Conservation (phyloP, 78 protist genomes). For the Dictyostelium citrinum region DNA sequence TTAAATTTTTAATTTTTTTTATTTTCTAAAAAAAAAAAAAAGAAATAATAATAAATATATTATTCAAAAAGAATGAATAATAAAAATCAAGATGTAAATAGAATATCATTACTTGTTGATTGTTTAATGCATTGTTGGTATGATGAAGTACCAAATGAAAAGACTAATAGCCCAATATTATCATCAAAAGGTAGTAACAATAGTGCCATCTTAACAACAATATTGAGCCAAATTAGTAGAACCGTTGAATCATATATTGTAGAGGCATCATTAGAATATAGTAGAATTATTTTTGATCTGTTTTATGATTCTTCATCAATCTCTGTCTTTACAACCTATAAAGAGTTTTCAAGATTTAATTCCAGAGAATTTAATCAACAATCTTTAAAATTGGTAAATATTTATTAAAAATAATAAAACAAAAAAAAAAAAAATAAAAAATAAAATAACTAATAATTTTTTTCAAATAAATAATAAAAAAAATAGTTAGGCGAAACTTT, state of each 20-base stretch:
- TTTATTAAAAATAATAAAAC: background rate
- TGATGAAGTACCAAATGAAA: background rate
- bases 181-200: background rate
- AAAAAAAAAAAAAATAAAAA: too few relatives aligned
- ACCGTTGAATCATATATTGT: slow-evolving; percentile 6
- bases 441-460: too few relatives aligned
- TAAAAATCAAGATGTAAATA: background rate
- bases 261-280: slow-evolving; percentile 37
- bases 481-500: background rate
- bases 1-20: background rate
- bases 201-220: background rate
- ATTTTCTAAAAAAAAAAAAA: background rate
- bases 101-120: slow-evolving; percentile 18
- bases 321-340: slow-evolving; percentile 11
- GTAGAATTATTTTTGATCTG: slow-evolving; percentile 37
- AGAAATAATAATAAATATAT: background rate
- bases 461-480: too few relatives aligned
- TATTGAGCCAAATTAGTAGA: background rate
- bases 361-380: slow-evolving; percentile 12
- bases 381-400: slow-evolving; percentile 24
- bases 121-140: slow-evolving; percentile 34
- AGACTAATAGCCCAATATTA: background rate
- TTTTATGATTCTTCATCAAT: slow-evolving; percentile 8
- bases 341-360: background rate
- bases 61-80: background rate